phyloP scores from a whole-genome alignment of 106 monocot species.

The Chionographis japonica region DNA sequence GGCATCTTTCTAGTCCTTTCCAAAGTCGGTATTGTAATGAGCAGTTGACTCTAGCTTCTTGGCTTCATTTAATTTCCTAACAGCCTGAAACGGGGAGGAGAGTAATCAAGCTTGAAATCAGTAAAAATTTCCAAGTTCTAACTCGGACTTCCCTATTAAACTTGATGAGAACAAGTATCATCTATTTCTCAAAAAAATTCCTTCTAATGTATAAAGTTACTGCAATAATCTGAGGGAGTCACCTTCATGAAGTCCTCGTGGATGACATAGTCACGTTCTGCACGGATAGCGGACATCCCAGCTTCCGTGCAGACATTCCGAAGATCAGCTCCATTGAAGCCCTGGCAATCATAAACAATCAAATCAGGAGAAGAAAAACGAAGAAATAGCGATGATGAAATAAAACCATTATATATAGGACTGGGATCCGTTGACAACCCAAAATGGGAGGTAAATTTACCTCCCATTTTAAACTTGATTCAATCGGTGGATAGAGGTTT shows the following conservation, averaged over 20 bases:
- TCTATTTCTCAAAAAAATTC: too few species aligned
- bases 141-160: too few species aligned
- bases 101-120: too few species aligned
- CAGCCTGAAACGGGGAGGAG: constrained; percentile 36
- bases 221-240: not conserved
- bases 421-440: too few species aligned
- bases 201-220: not conserved
- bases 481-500: too few species aligned
- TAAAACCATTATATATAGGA: too few species aligned
- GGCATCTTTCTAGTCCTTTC: constrained; percentile 43
- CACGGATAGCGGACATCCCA: constrained; percentile 94
- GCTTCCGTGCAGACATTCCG: constrained; percentile 97
- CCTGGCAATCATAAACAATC: constrained; percentile 29
- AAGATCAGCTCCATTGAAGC: constrained; percentile 96
- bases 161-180: too few species aligned
- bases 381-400: not conserved
- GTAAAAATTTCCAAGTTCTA: too few species aligned
- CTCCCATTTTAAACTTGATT: too few species aligned
- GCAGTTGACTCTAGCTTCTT: constrained; percentile 82
- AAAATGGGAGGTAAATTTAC: too few species aligned
- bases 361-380: not conserved
- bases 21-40: constrained; percentile 79
- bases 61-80: constrained; percentile 77
- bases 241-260: constrained; percentile 99
- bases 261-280: constrained; percentile 92